Base-by-base conservation (phyloP, 106 monocot species). In the Ottelia alismoides region DNA sequence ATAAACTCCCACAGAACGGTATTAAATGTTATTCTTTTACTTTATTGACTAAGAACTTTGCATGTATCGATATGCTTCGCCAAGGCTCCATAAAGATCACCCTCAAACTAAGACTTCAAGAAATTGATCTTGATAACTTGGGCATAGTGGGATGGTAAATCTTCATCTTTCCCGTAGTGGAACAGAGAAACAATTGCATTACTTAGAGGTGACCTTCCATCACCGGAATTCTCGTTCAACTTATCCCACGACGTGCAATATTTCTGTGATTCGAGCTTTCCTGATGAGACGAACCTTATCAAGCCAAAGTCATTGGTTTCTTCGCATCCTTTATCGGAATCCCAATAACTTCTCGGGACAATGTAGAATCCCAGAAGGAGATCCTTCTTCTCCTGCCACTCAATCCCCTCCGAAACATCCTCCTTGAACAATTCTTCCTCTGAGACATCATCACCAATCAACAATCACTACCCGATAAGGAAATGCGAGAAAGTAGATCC, bases 201-300 rank as follows among this genome's bases (percentile, higher is more conserved):
- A 10, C 25, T 25, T 14, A 43, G n/a, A 22, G 65, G 47, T 27
- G 60, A 26, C 53, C 7, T 45, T 44, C 71, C n/a, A 7, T 6
- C 6, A 49, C 14, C 45, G n/a, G n/a, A 28, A 7, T 55, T 50
- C 21, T 52, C 28, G 23, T 25, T 17, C 48, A 19, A 35, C 25
- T 51, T 25, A 65, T 65, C 51, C 51, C 30, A 53, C 25, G 69
- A 67, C 20, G 72, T 58, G 56, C 51, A 21, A 51, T 79, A 88
- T 22, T 23, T 51, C 45, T 96, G 94, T 60, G 81, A 63, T 55
- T 82, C 94, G 48, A 96, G 60, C 62, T 72, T 96, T 22, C 94
- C 88, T 11, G 76, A 88, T 18, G 75, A 64, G 51, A 65, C 72
- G 20, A 84, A 64, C 7, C 81, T 70, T 20, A 96, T 56, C 51